Base-by-base conservation (phyloP, 495 filamentous ascomycete species). In the Aspergillus hancockii region DNA sequence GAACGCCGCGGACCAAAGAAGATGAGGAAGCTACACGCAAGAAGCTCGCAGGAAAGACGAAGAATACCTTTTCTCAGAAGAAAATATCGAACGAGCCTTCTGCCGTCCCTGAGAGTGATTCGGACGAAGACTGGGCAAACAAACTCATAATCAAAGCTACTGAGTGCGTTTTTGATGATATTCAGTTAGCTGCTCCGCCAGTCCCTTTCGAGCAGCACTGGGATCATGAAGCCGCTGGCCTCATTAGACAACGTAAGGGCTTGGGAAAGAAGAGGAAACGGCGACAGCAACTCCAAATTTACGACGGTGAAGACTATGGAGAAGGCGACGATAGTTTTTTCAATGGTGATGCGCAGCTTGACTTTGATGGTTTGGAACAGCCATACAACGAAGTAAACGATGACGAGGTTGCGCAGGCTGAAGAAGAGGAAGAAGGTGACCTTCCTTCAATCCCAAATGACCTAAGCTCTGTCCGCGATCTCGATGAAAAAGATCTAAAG, bases 181-280 rank as follows among this genome's bases (percentile, higher is more conserved):
- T 92, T 50, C 74, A 84, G 56, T 77, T 97, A 32, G 91, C 83
- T 55, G 81, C 87, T 21, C 93, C 94, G 0, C 90, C 90, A 3
- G 98, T 96, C 67, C 94, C 94, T 0, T 98, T 98, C 63, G 75
- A 87, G 13, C 91, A 96, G 70, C 85, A 89, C 53, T 97, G 92
- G 92, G 90, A 97, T 72, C 77, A 81, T 4, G 87, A 90, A 54
- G 89, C 93, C 57, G 76, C 85, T 63, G 72, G 74, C 19, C 58
- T 68, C 8, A 78, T 82, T 23, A 65, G 71, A 22, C 65, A 67
- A 22, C 71, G 64, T 9, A 73, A 79, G 40, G 72, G 74, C 2
- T 62, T 62, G 52, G 77, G 71, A n/a, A 83, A 81, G 62, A 85
- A 85, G 64, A 75, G 79, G 51, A 86, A 85, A 61, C 70, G 76